Conservation (phyloP, 768 basidiomycete species). For the Tylopilus subfusipes region DNA sequence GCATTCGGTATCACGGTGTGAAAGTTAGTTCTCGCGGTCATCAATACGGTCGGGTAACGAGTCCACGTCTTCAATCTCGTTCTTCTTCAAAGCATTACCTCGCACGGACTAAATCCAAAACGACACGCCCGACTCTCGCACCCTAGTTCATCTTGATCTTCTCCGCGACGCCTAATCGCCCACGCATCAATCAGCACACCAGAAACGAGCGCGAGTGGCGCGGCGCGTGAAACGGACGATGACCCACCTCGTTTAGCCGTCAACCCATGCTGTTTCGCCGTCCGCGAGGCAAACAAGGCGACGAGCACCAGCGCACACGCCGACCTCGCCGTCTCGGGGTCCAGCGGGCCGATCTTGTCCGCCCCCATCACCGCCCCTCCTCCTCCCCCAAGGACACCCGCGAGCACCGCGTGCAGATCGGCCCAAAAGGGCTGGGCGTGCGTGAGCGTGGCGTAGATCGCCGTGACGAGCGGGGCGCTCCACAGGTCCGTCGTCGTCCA, state of each 20-base stretch:
- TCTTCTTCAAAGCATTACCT: background rate
- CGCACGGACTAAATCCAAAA: background rate
- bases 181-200: background rate
- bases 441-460: slow-evolving; percentile 75
- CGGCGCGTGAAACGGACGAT: background rate
- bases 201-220: no score
- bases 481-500: slow-evolving; percentile 86
- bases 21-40: background rate
- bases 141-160: slow-evolving; percentile 30
- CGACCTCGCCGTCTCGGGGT: slow-evolving; percentile 64
- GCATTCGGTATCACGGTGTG: slow-evolving; percentile 2
- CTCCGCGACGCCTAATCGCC: slow-evolving; percentile 5
- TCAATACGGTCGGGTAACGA: background rate
- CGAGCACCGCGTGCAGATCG: slow-evolving; percentile 48
- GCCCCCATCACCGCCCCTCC: slow-evolving; percentile 13
- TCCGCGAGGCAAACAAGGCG: slow-evolving; percentile 57
- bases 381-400: slow-evolving; percentile 40
- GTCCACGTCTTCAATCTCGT: background rate
- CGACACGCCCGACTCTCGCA: background rate
- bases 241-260: slow-evolving; percentile 17
- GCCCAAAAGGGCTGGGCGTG: slow-evolving; percentile 86
- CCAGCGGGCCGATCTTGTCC: slow-evolving; percentile 43
- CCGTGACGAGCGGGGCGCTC: slow-evolving; percentile 77
- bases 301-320: slow-evolving; percentile 66
- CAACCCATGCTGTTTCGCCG: slow-evolving; percentile 58